Conservation (phyloP, 352 stramenopile species). For the Sclerospora graminicola region DNA sequence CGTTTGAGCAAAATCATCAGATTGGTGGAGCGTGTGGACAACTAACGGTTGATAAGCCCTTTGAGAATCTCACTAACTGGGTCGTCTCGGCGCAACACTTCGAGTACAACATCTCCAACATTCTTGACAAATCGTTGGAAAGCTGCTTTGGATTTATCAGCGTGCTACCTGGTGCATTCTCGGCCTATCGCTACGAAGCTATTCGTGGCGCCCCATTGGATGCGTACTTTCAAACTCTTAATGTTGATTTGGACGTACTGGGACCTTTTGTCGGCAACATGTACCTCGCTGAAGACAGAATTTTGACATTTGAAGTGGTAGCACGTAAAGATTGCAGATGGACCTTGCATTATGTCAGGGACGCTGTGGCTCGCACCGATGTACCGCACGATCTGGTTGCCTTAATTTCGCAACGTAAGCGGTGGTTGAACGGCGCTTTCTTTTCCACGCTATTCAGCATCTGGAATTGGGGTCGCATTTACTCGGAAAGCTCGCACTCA, state of each 20-base stretch:
- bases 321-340: slow-evolving; percentile 73
- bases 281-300: slow-evolving; percentile 82
- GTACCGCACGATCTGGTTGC: slow-evolving; percentile 74
- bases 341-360: slow-evolving; percentile 84
- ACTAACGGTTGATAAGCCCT: slow-evolving; percentile 69
- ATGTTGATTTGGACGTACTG: slow-evolving; percentile 65
- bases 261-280: slow-evolving; percentile 83
- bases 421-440: slow-evolving; percentile 82
- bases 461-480: slow-evolving; percentile 77
- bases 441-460: slow-evolving; percentile 87
- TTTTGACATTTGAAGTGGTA: slow-evolving; percentile 80
- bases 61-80: slow-evolving; percentile 80
- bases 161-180: slow-evolving; percentile 78
- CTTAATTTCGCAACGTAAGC: slow-evolving; percentile 72
- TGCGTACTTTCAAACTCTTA: slow-evolving; percentile 84
- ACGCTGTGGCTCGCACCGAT: slow-evolving; percentile 74
- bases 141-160: slow-evolving; percentile 85
- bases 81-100: slow-evolving; percentile 84
- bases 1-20: slow-evolving; percentile 69
- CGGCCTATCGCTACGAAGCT: slow-evolving; percentile 72
- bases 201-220: slow-evolving; percentile 69
- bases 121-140: slow-evolving; percentile 81
- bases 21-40: slow-evolving; percentile 78
- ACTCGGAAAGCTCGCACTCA: slow-evolving; percentile 74
- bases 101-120: slow-evolving; percentile 87